Percentiles rank a stretch among this genome's conserved stretches.
phyloP scores from a whole-genome alignment of 805 yeast species.

The Candida hungchunana region DNA sequence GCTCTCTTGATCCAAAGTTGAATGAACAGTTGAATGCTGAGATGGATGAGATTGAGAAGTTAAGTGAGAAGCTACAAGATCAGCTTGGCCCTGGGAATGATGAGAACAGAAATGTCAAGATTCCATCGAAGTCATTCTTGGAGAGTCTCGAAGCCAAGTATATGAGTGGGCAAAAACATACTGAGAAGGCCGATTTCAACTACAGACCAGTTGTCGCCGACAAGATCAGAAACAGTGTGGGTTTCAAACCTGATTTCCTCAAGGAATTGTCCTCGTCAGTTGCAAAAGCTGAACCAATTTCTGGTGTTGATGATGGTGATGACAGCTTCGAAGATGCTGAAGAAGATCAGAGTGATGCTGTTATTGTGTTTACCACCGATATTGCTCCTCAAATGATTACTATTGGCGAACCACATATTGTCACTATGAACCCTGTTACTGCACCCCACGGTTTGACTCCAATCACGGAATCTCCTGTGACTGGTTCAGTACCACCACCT shows the following conservation, averaged over 20 bases:
- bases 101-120: slow-evolving; percentile 1
- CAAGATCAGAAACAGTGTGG: slow-evolving; percentile 31
- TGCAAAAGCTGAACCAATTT: slow-evolving; percentile 30
- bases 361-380: no score
- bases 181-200: slow-evolving; percentile 17
- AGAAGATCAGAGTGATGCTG: neutral
- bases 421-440: slow-evolving; percentile 2
- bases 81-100: slow-evolving; percentile 11
- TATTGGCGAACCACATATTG: slow-evolving; percentile 25
- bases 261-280: slow-evolving; percentile 51
- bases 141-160: slow-evolving; percentile 41
- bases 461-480: slow-evolving; percentile 31
- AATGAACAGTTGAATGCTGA: slow-evolving; percentile 38
- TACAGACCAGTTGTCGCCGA: slow-evolving; percentile 23
- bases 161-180: slow-evolving; percentile 39
- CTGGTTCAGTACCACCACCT: slow-evolving; percentile 29
- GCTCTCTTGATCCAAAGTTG: slow-evolving; percentile 33
- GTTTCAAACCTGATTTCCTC: slow-evolving; percentile 46
- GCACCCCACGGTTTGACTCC: slow-evolving; percentile 18
- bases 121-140: slow-evolving; percentile 23
- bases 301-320: slow-evolving; percentile 3
- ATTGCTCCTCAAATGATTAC: slow-evolving; percentile 7
- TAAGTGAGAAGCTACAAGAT: slow-evolving; percentile 20
- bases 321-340: neutral
- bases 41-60: slow-evolving; percentile 27